Conservation (phyloP, 129 eudicot species). For the Artemisia annua region DNA sequence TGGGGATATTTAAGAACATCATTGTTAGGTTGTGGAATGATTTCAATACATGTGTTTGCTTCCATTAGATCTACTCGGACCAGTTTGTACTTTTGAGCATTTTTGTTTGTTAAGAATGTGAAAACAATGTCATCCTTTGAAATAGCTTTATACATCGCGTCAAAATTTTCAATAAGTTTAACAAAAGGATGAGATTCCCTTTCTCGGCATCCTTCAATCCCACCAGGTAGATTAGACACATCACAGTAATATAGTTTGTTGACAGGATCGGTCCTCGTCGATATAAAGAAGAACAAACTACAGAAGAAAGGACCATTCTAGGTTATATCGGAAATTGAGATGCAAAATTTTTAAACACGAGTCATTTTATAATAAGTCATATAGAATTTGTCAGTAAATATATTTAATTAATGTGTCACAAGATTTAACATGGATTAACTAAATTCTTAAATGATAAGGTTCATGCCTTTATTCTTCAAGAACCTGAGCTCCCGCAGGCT, state of each 20-base stretch:
- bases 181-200: conserved; percentile 67
- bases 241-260: conserved; percentile 90
- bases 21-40: conserved; percentile 61
- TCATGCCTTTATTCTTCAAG: too few relatives aligned
- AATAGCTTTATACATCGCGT: conserved; percentile 58
- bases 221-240: conserved; percentile 55
- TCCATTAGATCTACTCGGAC: conserved; percentile 75
- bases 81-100: conserved; percentile 80
- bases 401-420: too few relatives aligned
- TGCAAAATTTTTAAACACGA: too few relatives aligned
- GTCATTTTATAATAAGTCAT: too few relatives aligned
- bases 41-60: conserved; percentile 62
- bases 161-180: conserved; percentile 82
- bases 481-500: too few relatives aligned
- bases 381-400: too few relatives aligned
- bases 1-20: conserved; percentile 87
- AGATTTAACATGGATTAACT: neutral
- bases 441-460: neutral
- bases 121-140: conserved; percentile 81
- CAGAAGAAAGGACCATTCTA: conserved; percentile 12
- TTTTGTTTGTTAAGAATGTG: conserved; percentile 81
- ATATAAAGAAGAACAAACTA: too few relatives aligned
- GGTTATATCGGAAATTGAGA: neutral
- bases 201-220: conserved; percentile 62
- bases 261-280: conserved; percentile 58